These are phyloP conservation scores for Hypoxylon intermedium DNA, from an alignment of 495 filamentous ascomycete species.

Conservation along the genomic window DNA sequence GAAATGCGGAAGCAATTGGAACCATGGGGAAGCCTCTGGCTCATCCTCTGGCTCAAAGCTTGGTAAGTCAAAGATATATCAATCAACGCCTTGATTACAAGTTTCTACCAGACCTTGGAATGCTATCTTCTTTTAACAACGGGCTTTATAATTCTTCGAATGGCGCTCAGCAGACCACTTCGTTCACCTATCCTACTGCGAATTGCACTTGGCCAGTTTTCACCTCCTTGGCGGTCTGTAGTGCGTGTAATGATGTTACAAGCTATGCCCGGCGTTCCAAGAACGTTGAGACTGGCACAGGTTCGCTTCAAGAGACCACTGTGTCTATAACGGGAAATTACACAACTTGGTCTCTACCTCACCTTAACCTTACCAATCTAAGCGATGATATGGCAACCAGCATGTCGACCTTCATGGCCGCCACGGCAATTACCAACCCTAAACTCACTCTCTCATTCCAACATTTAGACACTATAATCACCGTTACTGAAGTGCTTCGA, in stretches of 20 bases:
- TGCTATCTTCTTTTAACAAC: constrained; percentile 19
- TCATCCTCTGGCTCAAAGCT: constrained; percentile 38
- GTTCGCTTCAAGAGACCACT: background rate
- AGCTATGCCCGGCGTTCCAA: background rate
- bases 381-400: background rate
- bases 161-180: background rate
- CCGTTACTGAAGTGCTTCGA: constrained; percentile 8
- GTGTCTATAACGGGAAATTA: background rate
- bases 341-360: constrained; percentile 13
- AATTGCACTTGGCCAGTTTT: constrained; percentile 33
- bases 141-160: constrained; percentile 26
- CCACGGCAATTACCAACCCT: constrained; percentile 8
- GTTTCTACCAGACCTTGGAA: constrained; percentile 14
- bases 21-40: constrained; percentile 45
- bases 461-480: constrained; percentile 22
- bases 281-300: constrained; percentile 1
- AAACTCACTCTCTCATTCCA: constrained; percentile 22
- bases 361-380: constrained; percentile 11
- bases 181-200: constrained; percentile 18
- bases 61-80: constrained; percentile 8
- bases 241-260: constrained; percentile 21
- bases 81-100: background rate
- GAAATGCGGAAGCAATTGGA: constrained; percentile 18
- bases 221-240: constrained; percentile 26
- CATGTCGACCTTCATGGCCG: constrained; percentile 3